These are phyloP conservation scores for Scleromitrula shiraiana DNA, from an alignment of 2,329 filamentous ascomycete genomes.

Conservation along the genomic window DNA sequence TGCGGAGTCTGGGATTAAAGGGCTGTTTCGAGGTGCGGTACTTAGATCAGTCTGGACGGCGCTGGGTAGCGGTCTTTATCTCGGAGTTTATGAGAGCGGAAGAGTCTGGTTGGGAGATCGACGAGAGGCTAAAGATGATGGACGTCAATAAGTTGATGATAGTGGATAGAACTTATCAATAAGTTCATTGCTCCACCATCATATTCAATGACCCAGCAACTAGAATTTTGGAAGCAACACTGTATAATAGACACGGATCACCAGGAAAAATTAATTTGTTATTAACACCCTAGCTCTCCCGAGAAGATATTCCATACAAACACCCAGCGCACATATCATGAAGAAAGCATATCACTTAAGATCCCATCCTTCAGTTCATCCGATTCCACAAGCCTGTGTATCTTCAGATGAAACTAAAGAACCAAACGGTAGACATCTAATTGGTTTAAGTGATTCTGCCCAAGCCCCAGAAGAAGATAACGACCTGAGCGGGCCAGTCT, in stretches of 20 bases:
- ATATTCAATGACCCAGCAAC: background rate
- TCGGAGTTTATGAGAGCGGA: conserved; percentile 78
- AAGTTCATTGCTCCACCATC: too few relatives aligned
- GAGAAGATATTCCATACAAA: background rate
- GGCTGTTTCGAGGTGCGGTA: conserved; percentile 68
- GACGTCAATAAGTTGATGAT: background rate
- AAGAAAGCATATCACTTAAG: too few relatives aligned
- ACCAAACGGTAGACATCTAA: too few relatives aligned
- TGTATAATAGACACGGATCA: too few relatives aligned
- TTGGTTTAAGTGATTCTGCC: too few relatives aligned
- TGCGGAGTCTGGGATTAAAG: conserved; percentile 57
- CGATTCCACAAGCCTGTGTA: too few relatives aligned
- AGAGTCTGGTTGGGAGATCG: conserved; percentile 48
- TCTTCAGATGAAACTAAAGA: too few relatives aligned
- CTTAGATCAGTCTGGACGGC: conserved; percentile 75
- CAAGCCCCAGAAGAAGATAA: background rate
- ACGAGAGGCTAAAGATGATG: conserved; percentile 6
- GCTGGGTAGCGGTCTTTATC: conserved; percentile 72
- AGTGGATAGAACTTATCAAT: too few relatives aligned
- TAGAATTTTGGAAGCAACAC: too few relatives aligned
- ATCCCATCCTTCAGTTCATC: too few relatives aligned
- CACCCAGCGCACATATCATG: too few relatives aligned
- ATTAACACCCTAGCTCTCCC: background rate
- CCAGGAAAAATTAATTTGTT: too few relatives aligned
- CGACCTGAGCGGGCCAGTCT: background rate